Percentiles rank a stretch among this genome's conserved stretches.
Conservation (phyloP, 345 rosid species). For the Anastatica hierochuntica region DNA sequence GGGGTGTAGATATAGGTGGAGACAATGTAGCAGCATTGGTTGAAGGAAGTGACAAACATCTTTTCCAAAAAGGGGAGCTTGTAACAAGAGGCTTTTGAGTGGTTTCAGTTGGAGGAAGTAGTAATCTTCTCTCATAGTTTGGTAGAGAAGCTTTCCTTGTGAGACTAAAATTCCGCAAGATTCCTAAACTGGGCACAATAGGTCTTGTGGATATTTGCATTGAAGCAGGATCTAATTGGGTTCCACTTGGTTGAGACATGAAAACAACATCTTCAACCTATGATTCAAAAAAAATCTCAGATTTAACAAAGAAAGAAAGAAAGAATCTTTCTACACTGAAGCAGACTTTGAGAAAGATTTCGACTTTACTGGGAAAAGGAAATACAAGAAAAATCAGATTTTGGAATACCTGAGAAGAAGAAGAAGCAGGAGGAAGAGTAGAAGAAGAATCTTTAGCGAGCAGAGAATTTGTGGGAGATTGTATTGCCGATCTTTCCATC, state of each 20-base stretch:
- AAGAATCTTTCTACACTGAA: no score
- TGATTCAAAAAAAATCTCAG: not conserved
- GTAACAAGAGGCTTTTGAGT: constrained; percentile 37
- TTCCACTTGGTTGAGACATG: no score
- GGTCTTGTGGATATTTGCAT: no score
- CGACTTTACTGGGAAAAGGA: not conserved
- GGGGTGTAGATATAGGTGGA: constrained; percentile 39
- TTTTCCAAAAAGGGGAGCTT: constrained; percentile 48
- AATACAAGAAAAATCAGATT: no score
- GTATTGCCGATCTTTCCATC: constrained; percentile 13
- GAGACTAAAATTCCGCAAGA: constrained; percentile 57
- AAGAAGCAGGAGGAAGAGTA: no score
- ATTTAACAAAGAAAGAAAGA: no score
- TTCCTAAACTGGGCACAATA: constrained; percentile 43
- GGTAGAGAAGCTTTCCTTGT: constrained; percentile 43
- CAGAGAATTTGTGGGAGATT: not conserved
- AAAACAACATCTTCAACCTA: constrained; percentile 29
- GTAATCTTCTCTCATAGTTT: constrained; percentile 55
- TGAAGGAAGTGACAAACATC: constrained; percentile 77
- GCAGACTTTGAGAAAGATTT: no score
- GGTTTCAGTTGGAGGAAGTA: constrained; percentile 44
- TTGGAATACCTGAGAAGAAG: constrained; percentile 22
- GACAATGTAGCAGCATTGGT: constrained; percentile 54
- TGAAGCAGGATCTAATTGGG: no score
- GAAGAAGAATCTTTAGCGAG: not conserved